Conservation (phyloP, 441 rosid species). For the Populus hybrid region DNA sequence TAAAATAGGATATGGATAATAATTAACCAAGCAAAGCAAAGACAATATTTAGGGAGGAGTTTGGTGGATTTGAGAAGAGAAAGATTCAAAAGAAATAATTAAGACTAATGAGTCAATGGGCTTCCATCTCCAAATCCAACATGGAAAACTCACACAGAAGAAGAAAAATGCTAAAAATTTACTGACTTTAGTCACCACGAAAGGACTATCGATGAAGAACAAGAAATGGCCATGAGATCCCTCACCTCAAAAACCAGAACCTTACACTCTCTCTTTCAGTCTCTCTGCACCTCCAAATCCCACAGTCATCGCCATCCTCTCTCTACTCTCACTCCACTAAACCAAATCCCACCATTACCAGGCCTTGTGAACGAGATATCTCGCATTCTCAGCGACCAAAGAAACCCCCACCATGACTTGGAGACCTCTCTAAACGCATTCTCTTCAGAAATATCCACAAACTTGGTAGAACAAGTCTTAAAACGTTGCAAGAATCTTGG, state of each 20-base stretch:
- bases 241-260: conserved; percentile 25
- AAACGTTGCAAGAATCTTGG: conserved; percentile 87
- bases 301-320: conserved; percentile 14
- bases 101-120: no score
- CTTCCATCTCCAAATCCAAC: background rate
- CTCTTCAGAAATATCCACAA: conserved; percentile 51
- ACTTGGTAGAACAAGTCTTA: conserved; percentile 73
- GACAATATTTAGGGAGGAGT: no score
- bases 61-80: no score
- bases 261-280: conserved; percentile 18
- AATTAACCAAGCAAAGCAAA: no score
- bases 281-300: conserved; percentile 24
- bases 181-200: background rate
- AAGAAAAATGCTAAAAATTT: background rate
- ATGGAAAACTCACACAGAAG: background rate
- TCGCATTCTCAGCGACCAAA: conserved; percentile 75
- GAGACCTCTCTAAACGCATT: conserved; percentile 49
- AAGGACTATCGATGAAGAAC: background rate
- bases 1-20: no score
- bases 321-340: conserved; percentile 29
- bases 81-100: no score
- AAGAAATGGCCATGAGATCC: conserved; percentile 37
- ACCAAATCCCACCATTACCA: conserved; percentile 27
- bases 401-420: conserved; percentile 75
- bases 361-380: conserved; percentile 69